Evolutionary conservation across 345 rosid species (phyloP), one percentile per base, ranked within the genome.

Genomic region (Zanthoxylum bungeanum): DNA sequence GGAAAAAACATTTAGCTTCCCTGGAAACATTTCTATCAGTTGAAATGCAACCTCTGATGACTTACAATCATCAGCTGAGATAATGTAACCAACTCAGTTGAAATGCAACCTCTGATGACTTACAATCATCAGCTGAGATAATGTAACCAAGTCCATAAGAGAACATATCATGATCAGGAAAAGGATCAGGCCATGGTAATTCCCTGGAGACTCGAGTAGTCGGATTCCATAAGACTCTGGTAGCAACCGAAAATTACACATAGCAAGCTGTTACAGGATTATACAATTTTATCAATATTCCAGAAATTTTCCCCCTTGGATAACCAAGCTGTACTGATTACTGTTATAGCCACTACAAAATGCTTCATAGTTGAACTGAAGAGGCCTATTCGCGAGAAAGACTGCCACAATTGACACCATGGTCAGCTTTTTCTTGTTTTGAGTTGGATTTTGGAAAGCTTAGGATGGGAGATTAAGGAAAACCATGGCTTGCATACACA

Each of bases 161-260:
- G 52, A 51, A 37, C 1, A 6, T 50, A 46, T 6, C 49, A 12
- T 14, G 19, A 12, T 44, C 49, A 44, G 49, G 19, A 14, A 44
- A 44, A 44, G 49, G 49, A 44, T 73, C 78, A 10, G 78, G 75
- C 40, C 50, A 44, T 39, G 75, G 49, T 70, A 85, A 52, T 66
- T 77, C 76, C 46, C 16, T 68, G 59, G 61, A 75, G 22, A 44
- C 49, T 12, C 19, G 49, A 7, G 73, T 61, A 5, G 70, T 72
- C 4, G 82, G 85, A 62, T 85, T 85, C 88, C 83, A 80, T 22
- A 80, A 39, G 60, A 80, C 66, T 46, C 80, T 9, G 30, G 53
- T 37, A 6, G 58, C 42, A 60, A 17, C 74, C 81, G 11, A 75
- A 72, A 9, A 52, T 68, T 71, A 78, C 51, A 19, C 81, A 80